A percentile compares a stretch with the other conserved stretches of the same genome.
These are phyloP conservation scores for Geranium brycei DNA, from an alignment of 345 rosid genomes.

Conservation along the genomic window DNA sequence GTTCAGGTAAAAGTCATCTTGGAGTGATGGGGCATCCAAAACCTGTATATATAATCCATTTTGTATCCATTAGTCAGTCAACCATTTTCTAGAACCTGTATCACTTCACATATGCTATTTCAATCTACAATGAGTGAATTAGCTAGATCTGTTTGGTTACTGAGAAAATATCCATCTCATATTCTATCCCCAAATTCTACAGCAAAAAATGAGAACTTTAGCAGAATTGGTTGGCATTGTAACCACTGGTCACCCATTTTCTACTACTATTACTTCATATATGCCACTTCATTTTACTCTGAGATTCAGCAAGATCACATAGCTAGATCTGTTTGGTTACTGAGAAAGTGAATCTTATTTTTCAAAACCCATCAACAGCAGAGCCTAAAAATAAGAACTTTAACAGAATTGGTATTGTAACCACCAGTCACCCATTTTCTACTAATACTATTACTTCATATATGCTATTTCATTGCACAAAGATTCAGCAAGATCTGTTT, in stretches of 20 bases:
- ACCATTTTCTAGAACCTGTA: neutral
- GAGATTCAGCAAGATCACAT: no score
- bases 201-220: no score
- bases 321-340: no score
- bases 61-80: neutral
- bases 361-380: neutral
- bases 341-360: neutral
- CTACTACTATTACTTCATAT: no score
- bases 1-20: conserved; percentile 93
- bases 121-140: no score
- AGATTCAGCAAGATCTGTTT: neutral
- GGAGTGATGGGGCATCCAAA: conserved; percentile 91
- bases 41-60: conserved; percentile 38
- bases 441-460: neutral
- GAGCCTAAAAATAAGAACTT: neutral
- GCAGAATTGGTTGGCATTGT: no score
- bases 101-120: no score
- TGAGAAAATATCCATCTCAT: no score
- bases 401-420: neutral
- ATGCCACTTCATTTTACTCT: no score
- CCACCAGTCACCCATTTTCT: neutral
- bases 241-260: no score
- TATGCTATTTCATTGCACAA: no score
- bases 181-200: no score
- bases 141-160: neutral